These are phyloP conservation scores for Solanum hybrid DNA, from an alignment of 305 asterid species.

Conservation along the genomic window DNA sequence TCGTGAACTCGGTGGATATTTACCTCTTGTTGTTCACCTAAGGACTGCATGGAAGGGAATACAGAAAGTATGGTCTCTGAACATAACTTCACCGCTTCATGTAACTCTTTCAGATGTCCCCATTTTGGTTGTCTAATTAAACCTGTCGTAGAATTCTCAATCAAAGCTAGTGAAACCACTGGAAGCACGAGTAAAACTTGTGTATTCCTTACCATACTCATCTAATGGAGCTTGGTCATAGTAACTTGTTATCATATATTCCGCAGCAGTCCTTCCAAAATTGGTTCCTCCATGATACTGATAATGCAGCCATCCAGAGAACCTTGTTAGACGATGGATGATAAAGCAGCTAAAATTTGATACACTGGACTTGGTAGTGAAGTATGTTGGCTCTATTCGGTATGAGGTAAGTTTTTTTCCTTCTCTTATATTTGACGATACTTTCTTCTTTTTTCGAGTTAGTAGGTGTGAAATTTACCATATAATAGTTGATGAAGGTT, in stretches of 20 bases:
- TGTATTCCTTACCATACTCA: slow-evolving; percentile 53
- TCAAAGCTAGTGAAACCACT: neutral
- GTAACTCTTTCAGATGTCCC: slow-evolving; percentile 75
- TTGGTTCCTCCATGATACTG: slow-evolving; percentile 96
- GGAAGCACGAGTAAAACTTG: neutral
- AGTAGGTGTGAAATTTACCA: slow-evolving; percentile 32
- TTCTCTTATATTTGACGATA: neutral
- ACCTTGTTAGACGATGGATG: neutral
- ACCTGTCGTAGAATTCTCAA: slow-evolving; percentile 30
- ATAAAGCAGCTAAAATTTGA: neutral
- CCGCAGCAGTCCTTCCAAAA: slow-evolving; percentile 56
- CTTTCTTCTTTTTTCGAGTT: neutral
- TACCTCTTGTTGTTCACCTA: slow-evolving; percentile 66
- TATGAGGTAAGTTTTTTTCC: neutral
- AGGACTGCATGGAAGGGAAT: slow-evolving; percentile 14
- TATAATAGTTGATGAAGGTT: slow-evolving; percentile 79
- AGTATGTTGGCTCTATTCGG: neutral
- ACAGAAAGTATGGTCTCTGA: slow-evolving; percentile 53
- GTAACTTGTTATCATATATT: slow-evolving; percentile 51
- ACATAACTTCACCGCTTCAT: slow-evolving; percentile 50
- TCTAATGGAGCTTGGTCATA: slow-evolving; percentile 90
- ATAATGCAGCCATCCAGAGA: neutral
- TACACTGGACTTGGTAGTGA: neutral
- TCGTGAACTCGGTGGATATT: neutral
- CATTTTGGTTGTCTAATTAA: slow-evolving; percentile 72